These are phyloP conservation scores for Wickerhamomyces mucosus DNA, from an alignment of 805 yeast genomes.

Conservation along the genomic window DNA sequence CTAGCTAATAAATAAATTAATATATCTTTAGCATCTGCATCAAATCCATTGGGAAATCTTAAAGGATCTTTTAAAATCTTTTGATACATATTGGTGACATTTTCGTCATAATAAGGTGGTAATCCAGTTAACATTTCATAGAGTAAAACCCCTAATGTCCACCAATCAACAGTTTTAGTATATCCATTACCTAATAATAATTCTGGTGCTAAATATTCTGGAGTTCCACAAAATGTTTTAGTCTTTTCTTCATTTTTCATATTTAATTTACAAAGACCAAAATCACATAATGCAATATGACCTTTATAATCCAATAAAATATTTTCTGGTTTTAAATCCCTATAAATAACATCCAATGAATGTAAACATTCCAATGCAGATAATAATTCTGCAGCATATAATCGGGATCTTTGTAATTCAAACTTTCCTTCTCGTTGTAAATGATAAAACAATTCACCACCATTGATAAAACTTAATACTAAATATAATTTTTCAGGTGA, in stretches of 20 bases:
- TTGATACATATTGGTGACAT: conserved; percentile 85
- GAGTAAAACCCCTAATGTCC: conserved; percentile 91
- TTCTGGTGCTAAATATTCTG: conserved; percentile 96
- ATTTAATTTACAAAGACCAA: conserved; percentile 91
- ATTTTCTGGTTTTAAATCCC: conserved; percentile 95
- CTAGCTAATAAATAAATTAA: conserved; percentile 67
- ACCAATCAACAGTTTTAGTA: conserved; percentile 95
- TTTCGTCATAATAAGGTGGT: conserved; percentile 96
- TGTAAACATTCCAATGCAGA: conserved; percentile 91
- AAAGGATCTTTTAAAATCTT: conserved; percentile 86
- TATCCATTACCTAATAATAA: conserved; percentile 85
- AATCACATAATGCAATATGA: conserved; percentile 95
- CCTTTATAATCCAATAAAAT: conserved; percentile 93
- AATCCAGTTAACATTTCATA: conserved; percentile 96
- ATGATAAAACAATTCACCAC: conserved; percentile 94
- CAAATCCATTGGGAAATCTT: conserved; percentile 81
- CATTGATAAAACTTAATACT: conserved; percentile 88
- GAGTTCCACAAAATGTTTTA: conserved; percentile 95
- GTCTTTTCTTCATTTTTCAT: conserved; percentile 86
- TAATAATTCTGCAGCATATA: conserved; percentile 88
- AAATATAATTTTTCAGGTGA: conserved; percentile 91
- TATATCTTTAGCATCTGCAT: conserved; percentile 75
- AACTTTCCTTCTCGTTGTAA: conserved; percentile 86
- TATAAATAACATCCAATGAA: conserved; percentile 82
- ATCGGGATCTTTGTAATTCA: conserved; percentile 79